Evolutionary conservation across 441 rosid genomes (phyloP).

Genomic region (Lepidium campestre): DNA sequence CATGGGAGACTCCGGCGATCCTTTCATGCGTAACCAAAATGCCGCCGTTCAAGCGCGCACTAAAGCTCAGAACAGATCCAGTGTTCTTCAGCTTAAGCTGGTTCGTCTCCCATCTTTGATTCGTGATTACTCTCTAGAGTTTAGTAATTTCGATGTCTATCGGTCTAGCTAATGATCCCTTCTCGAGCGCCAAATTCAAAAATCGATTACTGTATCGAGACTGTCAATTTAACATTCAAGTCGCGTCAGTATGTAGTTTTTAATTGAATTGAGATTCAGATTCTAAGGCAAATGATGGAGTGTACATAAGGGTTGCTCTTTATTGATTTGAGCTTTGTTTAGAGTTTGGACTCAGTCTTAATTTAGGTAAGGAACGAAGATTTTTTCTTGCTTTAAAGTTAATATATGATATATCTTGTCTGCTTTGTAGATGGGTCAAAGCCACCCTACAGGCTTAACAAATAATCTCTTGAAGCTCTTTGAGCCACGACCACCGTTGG

Average conservation of each 20-base stretch:
- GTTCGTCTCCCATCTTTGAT: conserved; percentile 33
- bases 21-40: conserved; percentile 86
- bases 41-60: conserved; percentile 78
- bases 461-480: conserved; percentile 72
- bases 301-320: no score
- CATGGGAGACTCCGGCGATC: conserved; percentile 81
- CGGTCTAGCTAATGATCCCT: neutral
- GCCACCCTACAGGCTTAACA: conserved; percentile 90
- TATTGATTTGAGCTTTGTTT: neutral
- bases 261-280: neutral
- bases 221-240: no score
- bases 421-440: conserved; percentile 74
- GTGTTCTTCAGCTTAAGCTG: conserved; percentile 92
- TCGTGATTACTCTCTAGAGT: neutral
- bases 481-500: conserved; percentile 81
- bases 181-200: no score
- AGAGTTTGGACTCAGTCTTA: neutral
- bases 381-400: neutral
- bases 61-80: conserved; percentile 79
- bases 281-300: neutral
- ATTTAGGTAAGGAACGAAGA: no score
- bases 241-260: neutral
- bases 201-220: no score
- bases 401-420: neutral
- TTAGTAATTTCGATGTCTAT: neutral